Evolutionary conservation across 1,284 basidiomycete genomes (phyloP).

Genomic region (Leccinum ambiguum): DNA sequence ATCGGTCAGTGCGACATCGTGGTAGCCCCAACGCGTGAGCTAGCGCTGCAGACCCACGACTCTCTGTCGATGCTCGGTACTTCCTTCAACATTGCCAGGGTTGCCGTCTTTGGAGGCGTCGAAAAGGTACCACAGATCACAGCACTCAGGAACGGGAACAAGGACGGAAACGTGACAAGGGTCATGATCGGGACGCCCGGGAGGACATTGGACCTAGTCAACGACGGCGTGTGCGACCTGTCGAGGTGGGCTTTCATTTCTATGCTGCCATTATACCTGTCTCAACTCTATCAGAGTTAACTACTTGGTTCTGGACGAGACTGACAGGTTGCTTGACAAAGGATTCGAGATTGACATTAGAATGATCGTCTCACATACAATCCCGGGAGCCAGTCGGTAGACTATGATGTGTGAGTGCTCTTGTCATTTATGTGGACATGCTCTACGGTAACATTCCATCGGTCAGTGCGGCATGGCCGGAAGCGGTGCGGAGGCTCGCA

Average conservation of each 20-base stretch:
- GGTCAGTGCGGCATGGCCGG: slow-evolving; percentile 99
- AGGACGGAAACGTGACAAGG: slow-evolving; percentile 51
- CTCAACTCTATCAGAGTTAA: slow-evolving; percentile 55
- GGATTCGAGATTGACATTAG: slow-evolving; percentile 99
- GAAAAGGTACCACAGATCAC: slow-evolving; percentile 83
- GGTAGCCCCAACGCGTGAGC: slow-evolving; percentile 91
- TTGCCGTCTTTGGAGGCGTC: slow-evolving; percentile 93
- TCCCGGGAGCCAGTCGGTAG: slow-evolving; percentile 67
- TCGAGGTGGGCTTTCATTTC: slow-evolving; percentile 52
- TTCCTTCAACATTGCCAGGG: slow-evolving; percentile 51
- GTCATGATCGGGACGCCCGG: slow-evolving; percentile 89
- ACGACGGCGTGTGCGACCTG: slow-evolving; percentile 83
- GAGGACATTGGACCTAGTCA: slow-evolving; percentile 86
- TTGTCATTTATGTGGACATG: not conserved
- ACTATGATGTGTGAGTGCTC: slow-evolving; percentile 84
- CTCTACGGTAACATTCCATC: slow-evolving; percentile 5
- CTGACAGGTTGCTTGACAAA: slow-evolving; percentile 97
- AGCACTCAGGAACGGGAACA: slow-evolving; percentile 50
- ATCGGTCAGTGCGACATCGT: slow-evolving; percentile 46
- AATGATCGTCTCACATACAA: slow-evolving; percentile 83
- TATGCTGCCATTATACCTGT: not conserved
- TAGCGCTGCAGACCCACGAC: slow-evolving; percentile 93
- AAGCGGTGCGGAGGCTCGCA: slow-evolving; percentile 92
- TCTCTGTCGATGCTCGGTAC: slow-evolving; percentile 80
- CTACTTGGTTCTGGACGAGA: slow-evolving; percentile 96